phyloP scores from a whole-genome alignment of 345 rosid genomes.

The Pugionium dolabratum region DNA sequence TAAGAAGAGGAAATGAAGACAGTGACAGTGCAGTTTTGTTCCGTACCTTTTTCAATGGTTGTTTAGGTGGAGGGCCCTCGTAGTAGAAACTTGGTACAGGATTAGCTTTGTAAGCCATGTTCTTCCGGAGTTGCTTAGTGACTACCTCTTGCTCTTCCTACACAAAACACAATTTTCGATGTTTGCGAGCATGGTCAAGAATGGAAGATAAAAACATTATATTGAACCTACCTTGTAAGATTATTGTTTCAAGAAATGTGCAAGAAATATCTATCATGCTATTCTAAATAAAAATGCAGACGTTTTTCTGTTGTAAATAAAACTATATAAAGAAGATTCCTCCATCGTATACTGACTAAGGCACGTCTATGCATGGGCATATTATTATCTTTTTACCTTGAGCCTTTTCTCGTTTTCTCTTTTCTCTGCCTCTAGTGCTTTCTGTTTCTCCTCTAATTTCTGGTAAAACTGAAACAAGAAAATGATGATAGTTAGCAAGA shows the following conservation, averaged over 20 bases:
- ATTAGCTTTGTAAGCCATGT: conserved; percentile 80
- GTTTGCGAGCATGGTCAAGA: conserved; percentile 11
- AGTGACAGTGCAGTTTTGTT: background rate
- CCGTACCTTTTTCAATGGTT: conserved; percentile 75
- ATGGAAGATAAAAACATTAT: background rate
- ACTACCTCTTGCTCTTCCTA: conserved; percentile 96
- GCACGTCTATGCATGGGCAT: background rate
- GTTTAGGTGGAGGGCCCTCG: conserved; percentile 82
- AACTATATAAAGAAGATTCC: conserved; percentile 4
- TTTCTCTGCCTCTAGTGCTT: conserved; percentile 77
- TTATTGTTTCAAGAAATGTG: conserved; percentile 10
- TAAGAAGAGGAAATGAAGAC: background rate
- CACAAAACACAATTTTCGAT: conserved; percentile 25
- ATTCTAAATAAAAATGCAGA: background rate
- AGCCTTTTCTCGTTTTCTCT: conserved; percentile 70
- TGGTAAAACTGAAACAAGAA: conserved; percentile 61
- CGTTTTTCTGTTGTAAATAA: background rate
- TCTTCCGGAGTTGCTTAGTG: conserved; percentile 81
- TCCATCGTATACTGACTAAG: conserved; percentile 1
- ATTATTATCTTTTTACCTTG: conserved; percentile 55
- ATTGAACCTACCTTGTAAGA: conserved; percentile 7
- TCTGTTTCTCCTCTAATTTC: conserved; percentile 84
- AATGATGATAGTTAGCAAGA: conserved; percentile 26
- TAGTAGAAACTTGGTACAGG: conserved; percentile 93
- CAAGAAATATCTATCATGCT: background rate